Base-by-base conservation (phyloP, 768 basidiomycete genomes). In the Hebeloma cylindrosporum region DNA sequence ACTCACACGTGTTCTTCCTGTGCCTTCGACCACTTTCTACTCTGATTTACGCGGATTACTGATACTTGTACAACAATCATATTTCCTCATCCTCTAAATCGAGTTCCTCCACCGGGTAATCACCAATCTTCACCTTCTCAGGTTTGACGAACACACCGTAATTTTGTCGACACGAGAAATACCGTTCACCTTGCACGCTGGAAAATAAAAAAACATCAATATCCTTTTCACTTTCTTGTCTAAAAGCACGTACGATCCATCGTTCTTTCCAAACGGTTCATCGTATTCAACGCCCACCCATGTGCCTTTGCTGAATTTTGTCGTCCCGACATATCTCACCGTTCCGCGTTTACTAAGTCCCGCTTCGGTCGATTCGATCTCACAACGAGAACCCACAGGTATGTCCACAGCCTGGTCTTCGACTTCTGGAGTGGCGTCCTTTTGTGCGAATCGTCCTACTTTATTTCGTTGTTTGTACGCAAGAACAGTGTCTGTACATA, bases 281-380 rank as follows among this genome's bases (percentile, higher is more conserved):
- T 98, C 95, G 59, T 93, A 90, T 62, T 95, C 91, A 14, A 98
- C 73, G 0, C 95, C 95, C 1, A 97, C 78, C 94, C 94, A 98
- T 0, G 80, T 64, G 0, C 85, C 78, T 47, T 74, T 78, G 7
- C 79, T 80, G 59, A 97, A 96, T 44, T 75, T 73, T 0, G 93
- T 91, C 27, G 69, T 63, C 0, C 95, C 95, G 20, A 93, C 83
- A 55, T 84, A 97, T n/a, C 83, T 74, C 30, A 97, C 84, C 0
- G 82, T 82, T 0, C 95, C 95, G 4, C 90, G 79, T 62, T 89
- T 90, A 38, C 74, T 78, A 43, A 92, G 66, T 1, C 78, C 85
- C 9, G 79, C 74, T 36, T 87, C 87, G 5, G 67, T 52, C 0
- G 83, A 82, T 53, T 88, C 83, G 9, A 96, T 83, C 62, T 95